These are phyloP conservation scores for Rubroboletus pulcherrimus DNA, from an alignment of 768 basidiomycete genomes.

Conservation along the genomic window DNA sequence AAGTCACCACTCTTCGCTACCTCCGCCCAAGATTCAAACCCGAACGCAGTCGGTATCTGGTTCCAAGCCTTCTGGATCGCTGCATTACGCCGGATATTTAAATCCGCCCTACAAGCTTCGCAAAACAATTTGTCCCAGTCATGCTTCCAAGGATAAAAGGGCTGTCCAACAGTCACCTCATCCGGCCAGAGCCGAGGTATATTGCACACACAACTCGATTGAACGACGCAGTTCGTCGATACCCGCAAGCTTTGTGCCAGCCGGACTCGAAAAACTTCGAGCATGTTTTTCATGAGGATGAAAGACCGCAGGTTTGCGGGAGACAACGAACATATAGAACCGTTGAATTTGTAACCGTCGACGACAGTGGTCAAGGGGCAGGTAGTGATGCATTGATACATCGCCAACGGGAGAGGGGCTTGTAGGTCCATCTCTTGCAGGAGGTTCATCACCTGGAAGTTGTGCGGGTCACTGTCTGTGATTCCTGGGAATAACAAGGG, in stretches of 20 bases:
- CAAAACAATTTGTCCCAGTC: conserved; percentile 18
- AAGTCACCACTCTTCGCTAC: not conserved
- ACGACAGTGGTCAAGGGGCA: conserved; percentile 6
- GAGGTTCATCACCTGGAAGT: conserved; percentile 21
- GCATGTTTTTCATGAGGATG: conserved; percentile 1
- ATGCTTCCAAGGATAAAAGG: conserved; percentile 10
- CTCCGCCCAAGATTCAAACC: conserved; percentile 11
- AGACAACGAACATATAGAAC: not conserved
- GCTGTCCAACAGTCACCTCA: not conserved
- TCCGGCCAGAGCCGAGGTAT: conserved; percentile 7
- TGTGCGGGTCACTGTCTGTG: conserved; percentile 7
- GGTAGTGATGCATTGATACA: conserved; percentile 6
- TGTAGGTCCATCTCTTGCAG: conserved; percentile 3
- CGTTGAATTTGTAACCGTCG: conserved; percentile 11
- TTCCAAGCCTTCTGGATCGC: conserved; percentile 12
- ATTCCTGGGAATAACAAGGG: not conserved
- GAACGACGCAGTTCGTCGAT: conserved; percentile 1
- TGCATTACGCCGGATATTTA: not conserved
- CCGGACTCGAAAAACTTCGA: not conserved
- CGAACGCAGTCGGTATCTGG: conserved; percentile 6
- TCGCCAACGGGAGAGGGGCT: conserved; percentile 7
- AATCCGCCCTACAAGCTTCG: not conserved
- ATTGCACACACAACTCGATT: not conserved
- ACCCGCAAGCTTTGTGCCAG: not conserved
- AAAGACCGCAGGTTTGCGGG: conserved; percentile 7